Conservation (phyloP, 208 protist genomes). For the Entamoeba moshkovskii region DNA sequence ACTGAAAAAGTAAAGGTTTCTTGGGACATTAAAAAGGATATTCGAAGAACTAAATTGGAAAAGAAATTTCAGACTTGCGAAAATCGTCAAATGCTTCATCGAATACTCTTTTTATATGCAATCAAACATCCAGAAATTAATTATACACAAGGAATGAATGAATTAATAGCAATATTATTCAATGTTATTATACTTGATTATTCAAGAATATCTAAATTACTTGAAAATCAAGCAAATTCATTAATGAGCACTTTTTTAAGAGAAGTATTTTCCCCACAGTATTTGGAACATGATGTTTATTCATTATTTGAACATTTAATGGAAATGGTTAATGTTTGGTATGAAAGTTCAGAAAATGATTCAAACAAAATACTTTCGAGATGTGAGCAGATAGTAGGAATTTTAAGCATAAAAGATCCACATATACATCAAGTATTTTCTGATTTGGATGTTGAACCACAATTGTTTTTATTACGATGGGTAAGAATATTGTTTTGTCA, state of each 20-base stretch:
- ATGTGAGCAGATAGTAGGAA: background rate
- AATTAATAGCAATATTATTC: background rate
- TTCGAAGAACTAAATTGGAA: background rate
- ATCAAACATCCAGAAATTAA: background rate
- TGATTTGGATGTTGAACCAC: background rate
- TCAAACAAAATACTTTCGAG: background rate
- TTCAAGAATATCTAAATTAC: background rate
- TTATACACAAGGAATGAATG: background rate
- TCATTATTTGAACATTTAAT: background rate
- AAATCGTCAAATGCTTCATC: background rate
- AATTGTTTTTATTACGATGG: background rate
- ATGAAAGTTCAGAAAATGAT: background rate
- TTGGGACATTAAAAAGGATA: background rate
- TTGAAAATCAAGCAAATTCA: background rate
- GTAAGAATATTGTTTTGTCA: background rate
- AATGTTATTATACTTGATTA: background rate
- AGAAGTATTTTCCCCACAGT: background rate
- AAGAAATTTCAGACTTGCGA: background rate
- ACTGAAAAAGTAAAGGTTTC: background rate
- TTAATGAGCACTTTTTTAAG: background rate
- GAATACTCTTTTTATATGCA: background rate
- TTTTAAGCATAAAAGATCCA: background rate
- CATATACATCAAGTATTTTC: background rate
- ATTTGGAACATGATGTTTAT: background rate
- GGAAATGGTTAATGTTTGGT: background rate